phyloP scores from a whole-genome alignment of 2,329 filamentous ascomycete species.

The Sclerotinia glacialis region DNA sequence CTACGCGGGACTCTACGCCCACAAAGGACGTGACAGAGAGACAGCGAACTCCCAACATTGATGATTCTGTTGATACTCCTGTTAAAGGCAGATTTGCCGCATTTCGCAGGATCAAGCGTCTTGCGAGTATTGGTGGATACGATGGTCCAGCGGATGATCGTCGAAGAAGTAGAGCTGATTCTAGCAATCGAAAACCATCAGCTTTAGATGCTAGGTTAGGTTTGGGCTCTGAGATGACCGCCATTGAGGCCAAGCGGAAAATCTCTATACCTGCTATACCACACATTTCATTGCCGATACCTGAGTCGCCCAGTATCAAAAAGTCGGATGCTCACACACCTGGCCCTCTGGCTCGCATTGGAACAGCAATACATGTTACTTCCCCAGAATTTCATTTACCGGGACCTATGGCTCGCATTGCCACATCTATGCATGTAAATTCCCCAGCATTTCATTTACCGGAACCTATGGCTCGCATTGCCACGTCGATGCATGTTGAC shows the following conservation, averaged over 20 bases:
- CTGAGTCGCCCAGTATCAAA: background rate
- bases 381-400: background rate
- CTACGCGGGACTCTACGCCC: background rate
- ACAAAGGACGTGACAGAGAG: background rate
- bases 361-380: background rate
- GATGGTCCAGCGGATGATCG: conserved; percentile 16
- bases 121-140: conserved; percentile 19
- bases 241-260: background rate
- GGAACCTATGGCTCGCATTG: background rate
- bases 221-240: background rate
- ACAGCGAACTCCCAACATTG: background rate
- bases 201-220: conserved; percentile 8
- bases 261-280: conserved; percentile 3
- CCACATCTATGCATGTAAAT: background rate
- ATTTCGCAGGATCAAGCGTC: conserved; percentile 13
- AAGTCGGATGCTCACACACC: background rate
- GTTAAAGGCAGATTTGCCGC: conserved; percentile 15
- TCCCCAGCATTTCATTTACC: background rate
- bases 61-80: conserved; percentile 15
- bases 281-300: background rate
- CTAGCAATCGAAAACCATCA: background rate
- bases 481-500: background rate
- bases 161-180: background rate
- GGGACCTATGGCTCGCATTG: background rate
- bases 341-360: background rate